These are phyloP conservation scores for Moricandia moricandioides DNA, from an alignment of 345 rosid genomes.

Conservation along the genomic window DNA sequence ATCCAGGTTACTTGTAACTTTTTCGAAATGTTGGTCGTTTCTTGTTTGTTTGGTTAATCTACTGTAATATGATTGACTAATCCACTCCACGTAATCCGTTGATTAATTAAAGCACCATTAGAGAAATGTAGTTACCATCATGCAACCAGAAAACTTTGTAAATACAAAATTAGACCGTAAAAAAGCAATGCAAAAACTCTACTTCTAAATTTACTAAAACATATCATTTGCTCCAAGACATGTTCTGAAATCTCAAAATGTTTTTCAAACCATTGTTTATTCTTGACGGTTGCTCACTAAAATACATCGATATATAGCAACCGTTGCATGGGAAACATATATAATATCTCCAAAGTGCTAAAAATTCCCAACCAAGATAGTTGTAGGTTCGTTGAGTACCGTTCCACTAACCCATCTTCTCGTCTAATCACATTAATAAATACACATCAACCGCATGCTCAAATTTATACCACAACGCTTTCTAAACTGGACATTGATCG, in stretches of 20 bases:
- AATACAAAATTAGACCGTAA: not conserved
- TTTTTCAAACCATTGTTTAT: not conserved
- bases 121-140: not conserved
- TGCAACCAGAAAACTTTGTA: not conserved
- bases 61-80: not conserved
- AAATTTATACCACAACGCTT: not conserved
- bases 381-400: slow-evolving; percentile 33
- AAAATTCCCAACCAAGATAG: slow-evolving; percentile 32
- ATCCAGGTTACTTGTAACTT: not conserved
- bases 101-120: not conserved
- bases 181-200: too few relatives aligned
- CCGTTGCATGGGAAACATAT: slow-evolving; percentile 2
- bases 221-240: not conserved
- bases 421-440: slow-evolving; percentile 10
- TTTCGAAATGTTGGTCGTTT: not conserved
- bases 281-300: not conserved
- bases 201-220: too few relatives aligned
- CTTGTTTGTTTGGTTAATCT: not conserved
- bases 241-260: not conserved
- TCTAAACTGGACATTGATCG: slow-evolving; percentile 6
- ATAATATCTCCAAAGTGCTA: not conserved
- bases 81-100: not conserved
- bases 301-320: not conserved
- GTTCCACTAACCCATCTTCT: slow-evolving; percentile 36
- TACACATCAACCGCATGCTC: not conserved